Evolutionary conservation across 1,284 basidiomycete species (phyloP).

Genomic region (Austropuccinia psidii): DNA sequence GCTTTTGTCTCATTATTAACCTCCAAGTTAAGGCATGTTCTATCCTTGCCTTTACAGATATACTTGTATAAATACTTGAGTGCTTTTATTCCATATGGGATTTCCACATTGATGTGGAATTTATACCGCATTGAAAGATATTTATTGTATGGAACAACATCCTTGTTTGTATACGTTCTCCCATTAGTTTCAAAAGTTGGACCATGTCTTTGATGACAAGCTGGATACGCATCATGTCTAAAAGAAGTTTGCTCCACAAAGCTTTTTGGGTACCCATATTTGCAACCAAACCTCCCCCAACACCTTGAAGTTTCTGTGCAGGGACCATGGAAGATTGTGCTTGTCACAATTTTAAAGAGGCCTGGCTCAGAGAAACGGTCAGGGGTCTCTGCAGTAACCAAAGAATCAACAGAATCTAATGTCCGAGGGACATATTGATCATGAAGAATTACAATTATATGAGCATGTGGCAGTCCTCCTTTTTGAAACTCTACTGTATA

Average conservation of each 20-base stretch:
- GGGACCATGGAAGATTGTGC: not conserved
- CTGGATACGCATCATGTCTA: not conserved
- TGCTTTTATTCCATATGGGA: not conserved
- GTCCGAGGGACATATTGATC: not conserved
- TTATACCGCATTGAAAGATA: not conserved
- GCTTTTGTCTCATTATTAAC: not conserved
- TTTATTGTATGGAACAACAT: constrained; percentile 15
- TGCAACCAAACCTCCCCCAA: not conserved
- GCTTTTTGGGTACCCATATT: not conserved
- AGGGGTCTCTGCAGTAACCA: not conserved
- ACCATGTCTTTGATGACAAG: not conserved
- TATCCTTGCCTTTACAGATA: not conserved
- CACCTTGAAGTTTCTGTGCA: not conserved
- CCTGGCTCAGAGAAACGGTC: not conserved
- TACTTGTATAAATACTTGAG: constrained; percentile 17
- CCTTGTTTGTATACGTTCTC: not conserved
- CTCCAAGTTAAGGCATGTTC: constrained; percentile 40
- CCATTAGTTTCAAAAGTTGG: not conserved
- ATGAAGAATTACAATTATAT: not conserved
- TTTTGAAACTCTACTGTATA: constrained; percentile 12
- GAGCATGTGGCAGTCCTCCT: not conserved
- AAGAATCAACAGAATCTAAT: not conserved
- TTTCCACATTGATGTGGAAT: constrained; percentile 22
- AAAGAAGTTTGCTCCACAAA: not conserved
- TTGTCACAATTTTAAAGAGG: not conserved